Evolutionary conservation across 768 basidiomycete species (phyloP).

Genomic region (Trametes cingulata): DNA sequence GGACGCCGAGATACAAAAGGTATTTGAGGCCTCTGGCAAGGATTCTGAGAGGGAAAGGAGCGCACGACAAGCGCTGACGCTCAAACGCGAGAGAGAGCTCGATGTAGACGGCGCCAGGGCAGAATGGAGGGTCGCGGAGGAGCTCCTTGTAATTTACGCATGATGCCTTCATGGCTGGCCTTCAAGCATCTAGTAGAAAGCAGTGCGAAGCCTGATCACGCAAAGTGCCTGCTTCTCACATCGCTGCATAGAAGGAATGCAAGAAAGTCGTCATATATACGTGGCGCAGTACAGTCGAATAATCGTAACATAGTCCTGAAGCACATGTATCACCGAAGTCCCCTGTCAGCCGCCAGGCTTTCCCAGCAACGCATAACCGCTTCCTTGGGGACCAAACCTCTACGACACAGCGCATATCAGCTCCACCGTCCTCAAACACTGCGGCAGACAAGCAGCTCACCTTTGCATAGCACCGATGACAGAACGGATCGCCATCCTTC

Average conservation of each 20-base stretch:
- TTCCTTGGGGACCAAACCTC: slow-evolving; percentile 74
- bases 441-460: slow-evolving; percentile 29
- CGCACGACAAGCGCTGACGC: slow-evolving; percentile 39
- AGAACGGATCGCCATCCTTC: slow-evolving; percentile 72
- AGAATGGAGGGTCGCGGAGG: slow-evolving; percentile 66
- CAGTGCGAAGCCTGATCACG: not conserved
- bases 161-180: slow-evolving; percentile 14
- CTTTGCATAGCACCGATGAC: slow-evolving; percentile 75
- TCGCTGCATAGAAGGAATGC: not conserved
- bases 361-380: slow-evolving; percentile 72
- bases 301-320: not conserved
- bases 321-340: not conserved
- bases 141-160: slow-evolving; percentile 46
- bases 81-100: slow-evolving; percentile 60
- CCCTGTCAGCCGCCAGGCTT: slow-evolving; percentile 44
- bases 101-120: slow-evolving; percentile 64
- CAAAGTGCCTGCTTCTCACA: too few species aligned
- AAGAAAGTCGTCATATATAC: not conserved
- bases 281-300: not conserved
- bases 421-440: not conserved
- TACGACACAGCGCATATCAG: slow-evolving; percentile 31
- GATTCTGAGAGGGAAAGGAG: slow-evolving; percentile 20
- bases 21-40: slow-evolving; percentile 14
- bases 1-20: slow-evolving; percentile 52
- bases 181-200: not conserved